These are phyloP conservation scores for Hortiboletus flavorubellus DNA, from an alignment of 768 basidiomycete species.

Conservation along the genomic window DNA sequence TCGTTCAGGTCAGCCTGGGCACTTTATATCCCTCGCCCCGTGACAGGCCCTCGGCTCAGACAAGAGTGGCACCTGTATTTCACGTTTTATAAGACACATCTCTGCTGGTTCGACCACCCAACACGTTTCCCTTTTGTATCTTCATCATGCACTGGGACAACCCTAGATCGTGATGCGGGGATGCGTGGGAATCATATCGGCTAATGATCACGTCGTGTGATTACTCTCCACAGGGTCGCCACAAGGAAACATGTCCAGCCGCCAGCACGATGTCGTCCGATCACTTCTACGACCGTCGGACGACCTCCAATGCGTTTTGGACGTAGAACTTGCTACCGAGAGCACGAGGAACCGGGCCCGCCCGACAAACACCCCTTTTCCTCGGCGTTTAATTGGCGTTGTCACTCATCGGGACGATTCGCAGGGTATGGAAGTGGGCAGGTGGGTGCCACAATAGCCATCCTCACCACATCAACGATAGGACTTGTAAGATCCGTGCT, in stretches of 20 bases:
- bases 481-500: background rate
- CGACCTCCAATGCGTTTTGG: slow-evolving; percentile 41
- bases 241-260: slow-evolving; percentile 5
- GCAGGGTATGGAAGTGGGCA: slow-evolving; percentile 49
- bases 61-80: background rate
- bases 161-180: slow-evolving; percentile 19
- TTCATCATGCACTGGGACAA: background rate
- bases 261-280: slow-evolving; percentile 13
- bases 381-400: slow-evolving; percentile 37
- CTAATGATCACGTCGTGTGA: slow-evolving; percentile 9
- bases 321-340: slow-evolving; percentile 30
- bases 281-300: slow-evolving; percentile 42
- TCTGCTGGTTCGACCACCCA: background rate
- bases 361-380: background rate
- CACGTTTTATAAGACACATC: background rate
- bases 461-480: too few species aligned
- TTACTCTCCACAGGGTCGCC: background rate
- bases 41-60: background rate
- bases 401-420: slow-evolving; percentile 45
- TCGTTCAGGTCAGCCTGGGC: background rate
- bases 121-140: background rate
- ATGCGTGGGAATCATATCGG: slow-evolving; percentile 26
- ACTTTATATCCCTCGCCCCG: slow-evolving; percentile 21
- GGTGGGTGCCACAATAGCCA: slow-evolving; percentile 36
- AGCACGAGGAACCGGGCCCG: background rate